These are phyloP conservation scores for Coniochaeta sp. DNA, from an alignment of 2,329 filamentous ascomycete genomes.

Conservation along the genomic window DNA sequence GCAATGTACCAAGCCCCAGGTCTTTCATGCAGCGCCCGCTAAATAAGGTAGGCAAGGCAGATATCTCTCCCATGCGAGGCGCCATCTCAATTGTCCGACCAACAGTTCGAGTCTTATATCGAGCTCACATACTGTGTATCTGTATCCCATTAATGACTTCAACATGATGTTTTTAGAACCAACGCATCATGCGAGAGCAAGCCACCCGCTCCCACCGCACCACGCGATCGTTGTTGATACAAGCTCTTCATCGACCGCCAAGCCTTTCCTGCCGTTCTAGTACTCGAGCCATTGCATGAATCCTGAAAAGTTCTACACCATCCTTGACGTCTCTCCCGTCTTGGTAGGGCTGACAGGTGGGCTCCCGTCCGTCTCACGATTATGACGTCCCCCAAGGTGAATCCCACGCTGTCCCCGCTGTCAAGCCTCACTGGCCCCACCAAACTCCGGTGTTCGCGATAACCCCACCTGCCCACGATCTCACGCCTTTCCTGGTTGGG, in stretches of 20 bases:
- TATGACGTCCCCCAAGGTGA: neutral
- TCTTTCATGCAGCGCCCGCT: no score
- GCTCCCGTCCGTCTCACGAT: neutral
- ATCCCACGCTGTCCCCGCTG: neutral
- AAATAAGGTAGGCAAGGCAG: no score
- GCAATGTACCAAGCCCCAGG: no score
- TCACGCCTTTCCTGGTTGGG: neutral
- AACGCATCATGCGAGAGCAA: neutral
- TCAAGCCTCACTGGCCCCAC: neutral
- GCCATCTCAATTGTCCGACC: no score
- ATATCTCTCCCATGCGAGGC: no score
- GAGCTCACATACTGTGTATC: no score
- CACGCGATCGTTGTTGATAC: neutral
- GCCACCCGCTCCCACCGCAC: neutral
- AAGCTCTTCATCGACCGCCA: neutral
- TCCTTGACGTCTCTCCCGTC: neutral
- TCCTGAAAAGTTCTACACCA: neutral
- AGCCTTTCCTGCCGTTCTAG: neutral
- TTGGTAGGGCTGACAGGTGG: neutral
- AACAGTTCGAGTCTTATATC: neutral
- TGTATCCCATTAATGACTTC: no score
- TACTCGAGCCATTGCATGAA: neutral
- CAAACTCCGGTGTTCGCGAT: neutral
- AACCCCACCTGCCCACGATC: neutral
- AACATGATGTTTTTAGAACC: no score